Conservation (phyloP, 177 flowering plant genomes). For the Tripterygium wilfordii region DNA sequence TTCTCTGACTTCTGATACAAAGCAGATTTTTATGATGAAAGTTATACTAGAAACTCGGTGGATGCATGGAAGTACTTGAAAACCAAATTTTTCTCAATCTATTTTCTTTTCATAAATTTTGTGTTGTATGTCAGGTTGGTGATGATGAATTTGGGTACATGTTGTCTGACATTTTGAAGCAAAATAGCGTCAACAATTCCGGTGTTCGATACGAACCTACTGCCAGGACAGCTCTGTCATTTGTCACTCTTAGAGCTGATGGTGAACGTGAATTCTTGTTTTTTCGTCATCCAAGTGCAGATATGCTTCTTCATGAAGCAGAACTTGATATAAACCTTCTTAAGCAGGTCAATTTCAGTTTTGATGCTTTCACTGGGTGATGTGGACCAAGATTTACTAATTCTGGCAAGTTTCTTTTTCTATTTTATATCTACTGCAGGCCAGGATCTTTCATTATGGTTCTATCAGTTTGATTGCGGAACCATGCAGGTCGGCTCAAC, state of each 20-base stretch:
- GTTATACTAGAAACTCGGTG: no score
- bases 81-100: no score
- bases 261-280: conserved; percentile 66
- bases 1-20: no score
- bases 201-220: conserved; percentile 41
- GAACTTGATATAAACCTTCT: conserved; percentile 38
- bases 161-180: conserved; percentile 44
- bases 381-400: no score
- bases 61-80: no score
- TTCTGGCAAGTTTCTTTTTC: no score
- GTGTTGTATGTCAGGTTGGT: conserved; percentile 30
- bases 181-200: conserved; percentile 43
- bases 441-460: conserved; percentile 55
- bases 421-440: no score
- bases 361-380: not conserved
- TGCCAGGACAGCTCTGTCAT: conserved; percentile 60
- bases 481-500: conserved; percentile 54
- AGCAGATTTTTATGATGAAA: no score
- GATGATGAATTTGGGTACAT: conserved; percentile 57
- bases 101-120: not conserved
- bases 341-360: conserved; percentile 20
- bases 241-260: conserved; percentile 43
- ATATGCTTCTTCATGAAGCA: conserved; percentile 40
- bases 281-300: conserved; percentile 49
- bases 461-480: conserved; percentile 62